Percentiles rank a stretch among this genome's conserved stretches.
These are phyloP conservation scores for Citrus hindsii DNA, from an alignment of 345 rosid genomes.

Conservation along the genomic window DNA sequence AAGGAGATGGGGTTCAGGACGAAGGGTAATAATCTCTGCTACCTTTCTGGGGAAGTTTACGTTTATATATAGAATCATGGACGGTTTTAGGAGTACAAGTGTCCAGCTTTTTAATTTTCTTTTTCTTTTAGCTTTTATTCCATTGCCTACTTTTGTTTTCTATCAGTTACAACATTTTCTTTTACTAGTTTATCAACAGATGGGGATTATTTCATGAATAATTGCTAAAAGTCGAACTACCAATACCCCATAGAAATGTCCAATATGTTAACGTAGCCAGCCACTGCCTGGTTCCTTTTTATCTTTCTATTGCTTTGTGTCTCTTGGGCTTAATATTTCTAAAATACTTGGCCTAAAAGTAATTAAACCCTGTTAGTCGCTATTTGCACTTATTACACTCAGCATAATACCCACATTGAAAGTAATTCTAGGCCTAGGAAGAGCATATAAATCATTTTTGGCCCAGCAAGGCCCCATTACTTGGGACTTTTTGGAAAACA, in stretches of 20 bases:
- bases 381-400: background rate
- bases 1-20: conserved; percentile 21
- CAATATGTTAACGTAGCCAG: background rate
- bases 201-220: background rate
- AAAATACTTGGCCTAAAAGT: conserved; percentile 19
- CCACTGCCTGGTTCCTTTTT: background rate
- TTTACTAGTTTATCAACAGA: background rate
- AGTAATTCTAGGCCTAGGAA: background rate
- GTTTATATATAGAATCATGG: conserved; percentile 26
- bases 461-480: conserved; percentile 17
- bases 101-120: conserved; percentile 9
- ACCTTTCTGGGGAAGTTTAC: conserved; percentile 23
- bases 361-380: conserved; percentile 15
- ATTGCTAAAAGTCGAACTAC: background rate
- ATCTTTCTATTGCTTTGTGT: background rate
- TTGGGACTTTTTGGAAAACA: background rate
- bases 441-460: background rate
- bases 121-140: conserved; percentile 1
- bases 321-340: conserved; percentile 22
- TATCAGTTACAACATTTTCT: background rate
- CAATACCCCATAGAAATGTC: background rate
- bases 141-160: background rate
- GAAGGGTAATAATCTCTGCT: conserved; percentile 22
- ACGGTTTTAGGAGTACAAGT: conserved; percentile 9
- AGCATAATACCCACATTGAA: conserved; percentile 1